Conservation (phyloP, 1,284 basidiomycete species). For the Fistulinella staudtii region DNA sequence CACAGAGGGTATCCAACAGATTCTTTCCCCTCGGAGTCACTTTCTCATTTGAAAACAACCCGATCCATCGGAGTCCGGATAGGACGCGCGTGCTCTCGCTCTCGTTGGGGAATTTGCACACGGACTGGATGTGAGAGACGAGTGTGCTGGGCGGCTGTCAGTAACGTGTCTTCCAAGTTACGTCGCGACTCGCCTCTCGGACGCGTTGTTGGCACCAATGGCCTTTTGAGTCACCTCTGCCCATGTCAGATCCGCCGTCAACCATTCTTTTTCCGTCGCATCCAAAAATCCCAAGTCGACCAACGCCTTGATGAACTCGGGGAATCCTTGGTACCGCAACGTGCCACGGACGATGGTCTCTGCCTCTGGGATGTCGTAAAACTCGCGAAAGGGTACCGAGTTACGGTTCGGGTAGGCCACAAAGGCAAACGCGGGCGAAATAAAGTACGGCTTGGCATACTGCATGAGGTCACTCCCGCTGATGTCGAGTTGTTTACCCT, state of each 20-base stretch:
- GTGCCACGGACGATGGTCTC: slow-evolving; percentile 93
- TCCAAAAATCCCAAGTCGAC: slow-evolving; percentile 90
- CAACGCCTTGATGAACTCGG: slow-evolving; percentile 89
- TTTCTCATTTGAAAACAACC: slow-evolving; percentile 77
- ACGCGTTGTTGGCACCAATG: slow-evolving; percentile 66
- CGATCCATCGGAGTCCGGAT: slow-evolving; percentile 90
- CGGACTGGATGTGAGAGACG: slow-evolving; percentile 64
- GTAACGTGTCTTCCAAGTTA: neutral
- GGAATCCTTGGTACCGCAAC: slow-evolving; percentile 96
- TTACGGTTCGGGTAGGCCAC: slow-evolving; percentile 98
- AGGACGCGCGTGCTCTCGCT: slow-evolving; percentile 74
- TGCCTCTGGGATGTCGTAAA: slow-evolving; percentile 91
- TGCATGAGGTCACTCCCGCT: slow-evolving; percentile 77
- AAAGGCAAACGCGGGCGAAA: slow-evolving; percentile 93
- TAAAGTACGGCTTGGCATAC: slow-evolving; percentile 90
- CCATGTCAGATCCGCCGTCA: slow-evolving; percentile 76
- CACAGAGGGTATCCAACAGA: slow-evolving; percentile 93
- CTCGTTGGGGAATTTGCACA: slow-evolving; percentile 70
- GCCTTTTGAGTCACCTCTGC: slow-evolving; percentile 78
- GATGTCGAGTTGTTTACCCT: slow-evolving; percentile 64
- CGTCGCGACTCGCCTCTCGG: slow-evolving; percentile 56
- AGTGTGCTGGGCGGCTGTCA: slow-evolving; percentile 44
- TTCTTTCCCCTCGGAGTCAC: slow-evolving; percentile 69
- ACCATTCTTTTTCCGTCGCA: slow-evolving; percentile 73
- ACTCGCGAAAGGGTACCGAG: slow-evolving; percentile 83